Base-by-base conservation (phyloP, 208 protist genomes). In the Spongospora subterranea region DNA sequence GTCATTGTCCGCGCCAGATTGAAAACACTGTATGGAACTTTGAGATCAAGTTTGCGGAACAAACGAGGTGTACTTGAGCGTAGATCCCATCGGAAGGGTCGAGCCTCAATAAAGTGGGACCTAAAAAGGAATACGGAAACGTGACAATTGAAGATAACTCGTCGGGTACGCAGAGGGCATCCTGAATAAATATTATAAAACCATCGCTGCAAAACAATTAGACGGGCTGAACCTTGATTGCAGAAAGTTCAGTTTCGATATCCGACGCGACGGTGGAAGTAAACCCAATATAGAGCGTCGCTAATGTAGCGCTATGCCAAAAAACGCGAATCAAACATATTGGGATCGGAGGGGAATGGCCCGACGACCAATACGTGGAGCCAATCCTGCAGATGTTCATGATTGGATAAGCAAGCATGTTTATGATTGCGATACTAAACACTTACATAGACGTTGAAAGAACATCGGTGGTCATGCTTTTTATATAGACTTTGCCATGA, bases 401-500 rank as follows among this genome's bases (percentile, higher is more conserved):
- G 17, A 39, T 35, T 82, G 71, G 71, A 35, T 82, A 60, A 60
- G 24, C 24, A 29, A 6, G n/a, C n/a, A n/a, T n/a, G n/a, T n/a
- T n/a, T n/a, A n/a, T n/a, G n/a, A n/a, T n/a, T n/a, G n/a, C n/a
- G n/a, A n/a, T n/a, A n/a, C n/a, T n/a, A n/a, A n/a, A n/a, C n/a
- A n/a, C n/a, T n/a, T n/a, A n/a, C n/a, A n/a, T n/a, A n/a, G n/a
- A n/a, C n/a, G n/a, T n/a, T 6, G 50, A 60, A 60, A 29, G 13
- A 24, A 29, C 24, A 45, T 43, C 35, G 40, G 6, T n/a, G 17
- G 71, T n/a, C 6, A 82, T 6, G 6, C 17, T 6, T 43, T 82
- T 82, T 6, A 82, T 43, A n/a, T 39, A 82, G 40, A 82, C 35
- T 35, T 82, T 82, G 17, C 71, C 71, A 82, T 82, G 71, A n/a